Conservation (phyloP, 352 stramenopile species). For the Pythium guiyangense region DNA sequence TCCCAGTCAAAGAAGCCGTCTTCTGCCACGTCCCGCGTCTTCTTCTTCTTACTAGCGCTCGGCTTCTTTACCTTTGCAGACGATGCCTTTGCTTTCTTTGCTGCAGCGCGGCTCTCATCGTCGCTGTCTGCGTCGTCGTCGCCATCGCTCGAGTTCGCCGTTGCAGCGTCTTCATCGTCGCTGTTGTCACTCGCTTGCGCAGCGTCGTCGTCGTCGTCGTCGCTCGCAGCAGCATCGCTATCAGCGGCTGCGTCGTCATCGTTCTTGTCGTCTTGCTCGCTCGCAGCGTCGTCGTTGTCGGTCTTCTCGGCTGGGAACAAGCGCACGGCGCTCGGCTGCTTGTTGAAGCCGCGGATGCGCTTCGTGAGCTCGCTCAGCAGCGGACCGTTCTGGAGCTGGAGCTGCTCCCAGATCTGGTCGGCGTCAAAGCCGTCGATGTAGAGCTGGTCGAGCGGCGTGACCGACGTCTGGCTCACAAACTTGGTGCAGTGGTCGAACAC, state of each 20-base stretch:
- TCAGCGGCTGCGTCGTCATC: conserved; percentile 8
- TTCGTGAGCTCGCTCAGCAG: conserved; percentile 64
- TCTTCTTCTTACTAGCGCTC: conserved; percentile 51
- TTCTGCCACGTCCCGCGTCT: conserved; percentile 58
- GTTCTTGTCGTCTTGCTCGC: conserved; percentile 12
- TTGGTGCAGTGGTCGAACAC: conserved; percentile 70
- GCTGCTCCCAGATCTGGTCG: conserved; percentile 84
- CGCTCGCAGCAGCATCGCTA: conserved; percentile 21
- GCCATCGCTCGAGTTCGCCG: conserved; percentile 10
- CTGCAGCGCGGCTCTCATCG: conserved; percentile 23
- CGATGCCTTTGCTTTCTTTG: too few species aligned
- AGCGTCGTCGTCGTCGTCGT: conserved; percentile 19
- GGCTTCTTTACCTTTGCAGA: conserved; percentile 15
- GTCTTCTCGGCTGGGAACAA: conserved; percentile 57
- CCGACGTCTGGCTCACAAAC: conserved; percentile 39
- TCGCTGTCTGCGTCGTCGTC: conserved; percentile 15
- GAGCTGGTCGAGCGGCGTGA: conserved; percentile 60
- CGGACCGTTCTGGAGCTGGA: conserved; percentile 76
- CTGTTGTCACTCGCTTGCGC: conserved; percentile 7
- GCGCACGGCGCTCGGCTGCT: conserved; percentile 47
- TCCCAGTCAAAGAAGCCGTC: conserved; percentile 87
- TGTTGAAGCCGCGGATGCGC: conserved; percentile 63
- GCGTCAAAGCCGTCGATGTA: conserved; percentile 82
- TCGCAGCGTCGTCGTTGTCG: conserved; percentile 17
- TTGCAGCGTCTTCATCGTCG: conserved; percentile 7